Evolutionary conservation across 129 eudicot species (phyloP).

Genomic region (Smallanthus sonchifolius): DNA sequence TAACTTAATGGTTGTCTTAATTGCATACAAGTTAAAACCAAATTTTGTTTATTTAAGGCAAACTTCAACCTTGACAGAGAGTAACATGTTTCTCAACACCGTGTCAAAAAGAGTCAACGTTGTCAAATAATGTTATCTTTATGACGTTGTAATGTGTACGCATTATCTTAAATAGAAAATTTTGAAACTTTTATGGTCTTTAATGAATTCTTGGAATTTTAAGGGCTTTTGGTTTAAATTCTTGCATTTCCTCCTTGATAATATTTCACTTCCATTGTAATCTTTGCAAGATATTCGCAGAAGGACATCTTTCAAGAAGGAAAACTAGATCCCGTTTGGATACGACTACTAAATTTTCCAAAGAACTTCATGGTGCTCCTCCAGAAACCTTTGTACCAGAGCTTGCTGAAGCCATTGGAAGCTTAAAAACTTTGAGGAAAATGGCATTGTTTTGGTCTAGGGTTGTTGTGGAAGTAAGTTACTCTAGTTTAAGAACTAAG

Average conservation of each 20-base stretch:
- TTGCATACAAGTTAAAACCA: not conserved
- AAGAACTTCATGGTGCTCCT: conserved; percentile 91
- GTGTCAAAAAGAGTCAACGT: not conserved
- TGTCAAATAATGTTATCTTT: not conserved
- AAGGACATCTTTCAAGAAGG: conserved; percentile 54
- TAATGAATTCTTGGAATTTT: not conserved
- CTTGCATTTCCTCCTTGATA: conserved; percentile 36
- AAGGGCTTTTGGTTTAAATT: not conserved
- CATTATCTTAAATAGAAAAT: not conserved
- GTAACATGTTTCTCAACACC: not conserved
- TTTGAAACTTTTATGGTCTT: not conserved
- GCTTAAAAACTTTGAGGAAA: conserved; percentile 70
- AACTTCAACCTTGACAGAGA: not conserved
- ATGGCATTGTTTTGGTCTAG: conserved; percentile 78
- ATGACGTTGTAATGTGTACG: not conserved
- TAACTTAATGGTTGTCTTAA: conserved; percentile 13
- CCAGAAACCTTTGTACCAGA: conserved; percentile 68
- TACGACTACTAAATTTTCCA: conserved; percentile 49
- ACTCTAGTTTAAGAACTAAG: not conserved
- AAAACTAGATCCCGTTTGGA: conserved; percentile 35
- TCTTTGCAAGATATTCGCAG: conserved; percentile 93
- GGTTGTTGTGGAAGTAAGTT: conserved; percentile 74
- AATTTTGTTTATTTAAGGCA: not conserved
- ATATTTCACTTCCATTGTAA: conserved; percentile 56
- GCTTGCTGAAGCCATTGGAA: conserved; percentile 87